These are phyloP conservation scores for Trichomonascaceae sp. DNA, from an alignment of 1,139 yeast genomes.

Conservation along the genomic window DNA sequence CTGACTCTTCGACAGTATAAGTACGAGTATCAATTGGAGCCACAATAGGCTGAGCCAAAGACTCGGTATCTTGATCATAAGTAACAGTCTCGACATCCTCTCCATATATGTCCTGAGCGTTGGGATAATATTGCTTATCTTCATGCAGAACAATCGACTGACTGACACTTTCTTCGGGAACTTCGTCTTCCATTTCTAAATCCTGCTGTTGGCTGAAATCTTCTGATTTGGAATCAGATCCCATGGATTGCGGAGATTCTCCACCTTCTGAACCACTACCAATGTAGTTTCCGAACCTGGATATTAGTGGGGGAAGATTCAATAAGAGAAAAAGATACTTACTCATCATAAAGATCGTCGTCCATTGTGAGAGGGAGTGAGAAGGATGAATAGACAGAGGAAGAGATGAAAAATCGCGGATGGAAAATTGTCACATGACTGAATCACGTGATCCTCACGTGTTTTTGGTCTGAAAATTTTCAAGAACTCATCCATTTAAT, in stretches of 20 bases:
- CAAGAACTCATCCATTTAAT: neutral
- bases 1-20: slow-evolving; percentile 45
- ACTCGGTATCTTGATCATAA: slow-evolving; percentile 51
- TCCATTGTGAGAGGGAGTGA: slow-evolving; percentile 26
- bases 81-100: slow-evolving; percentile 59
- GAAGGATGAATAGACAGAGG: neutral
- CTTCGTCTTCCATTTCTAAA: slow-evolving; percentile 12
- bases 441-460: neutral
- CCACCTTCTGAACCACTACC: slow-evolving; percentile 33
- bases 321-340: slow-evolving; percentile 21
- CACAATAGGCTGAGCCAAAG: slow-evolving; percentile 59
- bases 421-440: neutral
- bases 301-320: slow-evolving; percentile 21
- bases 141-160: slow-evolving; percentile 38
- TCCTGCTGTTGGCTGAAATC: slow-evolving; percentile 8
- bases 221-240: neutral
- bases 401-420: neutral
- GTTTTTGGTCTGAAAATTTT: neutral
- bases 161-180: slow-evolving; percentile 21
- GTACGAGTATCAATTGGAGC: slow-evolving; percentile 44
- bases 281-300: slow-evolving; percentile 58
- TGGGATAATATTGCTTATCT: slow-evolving; percentile 41
- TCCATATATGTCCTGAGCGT: slow-evolving; percentile 44
- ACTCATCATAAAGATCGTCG: slow-evolving; percentile 69
- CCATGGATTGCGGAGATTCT: neutral